phyloP scores from a whole-genome alignment of 768 basidiomycete genomes.

The Kwoniella mangroviensis region DNA sequence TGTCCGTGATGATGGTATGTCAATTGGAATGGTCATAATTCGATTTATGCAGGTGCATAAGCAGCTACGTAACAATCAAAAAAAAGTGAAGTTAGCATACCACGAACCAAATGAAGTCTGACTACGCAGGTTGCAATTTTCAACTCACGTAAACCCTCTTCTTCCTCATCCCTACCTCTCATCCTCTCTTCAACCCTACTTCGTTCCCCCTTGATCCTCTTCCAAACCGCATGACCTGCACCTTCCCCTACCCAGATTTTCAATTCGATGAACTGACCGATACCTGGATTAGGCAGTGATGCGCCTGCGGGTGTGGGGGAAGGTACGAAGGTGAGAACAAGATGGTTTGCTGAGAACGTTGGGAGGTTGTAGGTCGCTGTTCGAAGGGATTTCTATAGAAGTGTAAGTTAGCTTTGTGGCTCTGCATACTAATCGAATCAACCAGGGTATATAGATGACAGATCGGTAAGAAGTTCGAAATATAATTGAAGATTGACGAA shows the following conservation, averaged over 20 bases:
- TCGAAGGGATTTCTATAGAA: conserved; percentile 27
- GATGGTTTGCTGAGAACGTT: conserved; percentile 42
- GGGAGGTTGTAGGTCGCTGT: conserved; percentile 46
- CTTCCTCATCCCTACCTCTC: conserved; percentile 21
- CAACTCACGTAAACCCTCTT: conserved; percentile 44
- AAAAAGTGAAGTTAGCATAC: neutral
- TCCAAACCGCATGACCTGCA: conserved; percentile 46
- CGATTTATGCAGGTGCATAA: neutral
- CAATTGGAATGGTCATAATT: too few relatives aligned
- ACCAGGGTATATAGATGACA: too few relatives aligned
- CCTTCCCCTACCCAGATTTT: conserved; percentile 48
- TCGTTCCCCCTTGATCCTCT: conserved; percentile 49
- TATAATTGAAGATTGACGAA: too few relatives aligned
- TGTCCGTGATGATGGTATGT: too few relatives aligned
- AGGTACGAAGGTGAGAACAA: conserved; percentile 41
- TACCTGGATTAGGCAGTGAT: conserved; percentile 37
- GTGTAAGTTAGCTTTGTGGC: neutral
- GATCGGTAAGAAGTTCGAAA: too few relatives aligned
- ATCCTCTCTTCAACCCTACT: conserved; percentile 24
- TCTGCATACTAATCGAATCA: too few relatives aligned
- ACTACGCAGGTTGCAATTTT: neutral
- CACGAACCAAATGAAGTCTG: neutral
- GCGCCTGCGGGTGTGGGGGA: conserved; percentile 7
- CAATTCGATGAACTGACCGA: conserved; percentile 39
- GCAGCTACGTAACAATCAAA: neutral